phyloP scores from a whole-genome alignment of 2,329 filamentous ascomycete species.

The Lachnellula arida region DNA sequence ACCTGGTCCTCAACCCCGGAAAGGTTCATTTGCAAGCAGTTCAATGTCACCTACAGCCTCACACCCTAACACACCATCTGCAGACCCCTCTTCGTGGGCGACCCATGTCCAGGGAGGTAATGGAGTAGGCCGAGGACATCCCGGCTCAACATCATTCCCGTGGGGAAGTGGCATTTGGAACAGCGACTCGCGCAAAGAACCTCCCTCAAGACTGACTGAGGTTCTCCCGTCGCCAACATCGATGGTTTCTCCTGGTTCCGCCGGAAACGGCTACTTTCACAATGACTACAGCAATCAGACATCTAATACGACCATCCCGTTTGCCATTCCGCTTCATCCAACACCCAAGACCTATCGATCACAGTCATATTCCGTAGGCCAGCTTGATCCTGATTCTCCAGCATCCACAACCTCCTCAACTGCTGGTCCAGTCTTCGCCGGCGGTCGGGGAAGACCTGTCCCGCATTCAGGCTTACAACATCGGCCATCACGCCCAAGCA shows the following conservation, averaged over 20 bases:
- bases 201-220: constrained; percentile 67
- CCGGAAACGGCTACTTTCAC: constrained; percentile 41
- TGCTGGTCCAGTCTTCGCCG: constrained; percentile 15
- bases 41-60: constrained; percentile 77
- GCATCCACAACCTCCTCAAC: constrained; percentile 21
- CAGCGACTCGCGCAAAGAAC: constrained; percentile 67
- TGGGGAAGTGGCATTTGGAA: constrained; percentile 87
- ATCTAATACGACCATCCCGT: constrained; percentile 67
- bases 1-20: constrained; percentile 57
- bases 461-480: constrained; percentile 70
- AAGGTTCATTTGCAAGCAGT: constrained; percentile 70
- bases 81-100: constrained; percentile 57
- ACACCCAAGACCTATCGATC: constrained; percentile 92
- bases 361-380: constrained; percentile 93
- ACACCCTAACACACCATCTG: constrained; percentile 73
- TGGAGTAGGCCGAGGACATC: constrained; percentile 42
- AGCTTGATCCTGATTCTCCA: constrained; percentile 65
- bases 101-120: constrained; percentile 42
- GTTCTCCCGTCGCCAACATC: constrained; percentile 73
- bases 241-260: constrained; percentile 40
- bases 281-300: constrained; percentile 41
- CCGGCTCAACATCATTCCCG: constrained; percentile 47
- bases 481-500: constrained; percentile 72
- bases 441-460: constrained; percentile 33
- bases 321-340: constrained; percentile 81